Evolutionary conservation across 2,329 filamentous ascomycete genomes (phyloP).

Genomic region (Paracoccidioides lutzii): DNA sequence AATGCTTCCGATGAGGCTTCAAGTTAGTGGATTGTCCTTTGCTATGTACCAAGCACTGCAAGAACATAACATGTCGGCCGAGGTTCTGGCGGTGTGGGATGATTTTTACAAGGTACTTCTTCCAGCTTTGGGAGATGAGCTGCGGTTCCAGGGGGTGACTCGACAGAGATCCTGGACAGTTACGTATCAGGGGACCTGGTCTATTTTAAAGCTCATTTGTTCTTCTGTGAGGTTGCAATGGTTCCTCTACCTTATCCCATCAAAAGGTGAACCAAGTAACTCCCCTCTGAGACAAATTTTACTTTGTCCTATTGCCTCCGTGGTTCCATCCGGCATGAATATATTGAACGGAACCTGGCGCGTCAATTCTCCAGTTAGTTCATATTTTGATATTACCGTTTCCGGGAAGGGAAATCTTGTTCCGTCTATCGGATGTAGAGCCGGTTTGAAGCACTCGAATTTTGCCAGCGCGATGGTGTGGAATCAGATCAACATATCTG

Average conservation of each 20-base stretch:
- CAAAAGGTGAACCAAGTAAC: slow-evolving; percentile 24
- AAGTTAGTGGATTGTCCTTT: slow-evolving; percentile 19
- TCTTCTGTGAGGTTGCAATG: slow-evolving; percentile 28
- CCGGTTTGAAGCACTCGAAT: slow-evolving; percentile 28
- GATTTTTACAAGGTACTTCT: slow-evolving; percentile 3
- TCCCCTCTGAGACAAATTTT: slow-evolving; percentile 32
- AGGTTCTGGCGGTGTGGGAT: slow-evolving; percentile 7
- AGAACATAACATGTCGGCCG: background rate
- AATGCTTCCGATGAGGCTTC: slow-evolving; percentile 31
- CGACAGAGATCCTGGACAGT: slow-evolving; percentile 31
- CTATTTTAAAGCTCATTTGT: slow-evolving; percentile 29
- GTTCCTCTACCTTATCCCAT: slow-evolving; percentile 37
- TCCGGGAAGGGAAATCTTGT: slow-evolving; percentile 21
- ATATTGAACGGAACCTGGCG: slow-evolving; percentile 33
- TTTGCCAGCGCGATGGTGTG: slow-evolving; percentile 34
- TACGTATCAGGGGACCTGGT: slow-evolving; percentile 27
- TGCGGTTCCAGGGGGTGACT: slow-evolving; percentile 22
- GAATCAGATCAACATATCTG: slow-evolving; percentile 29
- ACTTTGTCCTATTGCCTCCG: slow-evolving; percentile 35
- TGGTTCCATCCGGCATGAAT: slow-evolving; percentile 23
- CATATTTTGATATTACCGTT: slow-evolving; percentile 24
- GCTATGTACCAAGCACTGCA: slow-evolving; percentile 15
- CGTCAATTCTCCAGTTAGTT: slow-evolving; percentile 30
- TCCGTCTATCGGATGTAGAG: slow-evolving; percentile 27
- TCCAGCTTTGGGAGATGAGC: slow-evolving; percentile 19